Percentiles rank a stretch among this genome's conserved stretches.
Evolutionary conservation across 345 rosid species (phyloP).

Genomic region (Syzygium aromaticum): DNA sequence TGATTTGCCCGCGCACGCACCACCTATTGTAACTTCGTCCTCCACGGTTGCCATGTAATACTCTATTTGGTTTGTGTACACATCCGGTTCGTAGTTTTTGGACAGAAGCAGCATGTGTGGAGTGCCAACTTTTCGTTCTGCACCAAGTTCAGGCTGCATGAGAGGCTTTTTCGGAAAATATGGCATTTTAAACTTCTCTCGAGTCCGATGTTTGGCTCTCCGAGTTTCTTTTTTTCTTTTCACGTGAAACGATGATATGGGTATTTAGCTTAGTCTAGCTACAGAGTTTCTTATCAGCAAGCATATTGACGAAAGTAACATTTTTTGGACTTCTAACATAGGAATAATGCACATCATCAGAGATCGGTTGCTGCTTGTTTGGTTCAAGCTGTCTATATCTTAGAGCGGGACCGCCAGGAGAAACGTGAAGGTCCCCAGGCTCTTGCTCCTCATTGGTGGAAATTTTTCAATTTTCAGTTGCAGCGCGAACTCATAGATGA

Average conservation of each 20-base stretch:
- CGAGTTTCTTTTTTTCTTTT: not conserved
- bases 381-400: slow-evolving; percentile 61
- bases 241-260: not conserved
- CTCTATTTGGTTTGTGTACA: not conserved
- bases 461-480: slow-evolving; percentile 54
- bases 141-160: rapidly evolving
- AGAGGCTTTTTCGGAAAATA: not conserved
- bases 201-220: not conserved
- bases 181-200: not conserved
- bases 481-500: slow-evolving; percentile 42
- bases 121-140: not conserved
- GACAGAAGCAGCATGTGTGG: not conserved
- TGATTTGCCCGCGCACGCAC: not conserved
- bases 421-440: slow-evolving; percentile 51
- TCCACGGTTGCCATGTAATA: not conserved
- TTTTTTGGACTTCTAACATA: slow-evolving; percentile 6
- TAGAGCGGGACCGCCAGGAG: slow-evolving; percentile 72
- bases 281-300: not conserved
- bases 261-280: not conserved
- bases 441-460: slow-evolving; percentile 77
- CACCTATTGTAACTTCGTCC: not conserved
- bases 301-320: not conserved
- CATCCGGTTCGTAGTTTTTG: not conserved
- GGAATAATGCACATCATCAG: slow-evolving; percentile 54
- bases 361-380: slow-evolving; percentile 67